A percentile compares a stretch with the other conserved stretches of the same genome.
phyloP scores from a whole-genome alignment of 140 eudicot species.

The Stevia rebaudiana region DNA sequence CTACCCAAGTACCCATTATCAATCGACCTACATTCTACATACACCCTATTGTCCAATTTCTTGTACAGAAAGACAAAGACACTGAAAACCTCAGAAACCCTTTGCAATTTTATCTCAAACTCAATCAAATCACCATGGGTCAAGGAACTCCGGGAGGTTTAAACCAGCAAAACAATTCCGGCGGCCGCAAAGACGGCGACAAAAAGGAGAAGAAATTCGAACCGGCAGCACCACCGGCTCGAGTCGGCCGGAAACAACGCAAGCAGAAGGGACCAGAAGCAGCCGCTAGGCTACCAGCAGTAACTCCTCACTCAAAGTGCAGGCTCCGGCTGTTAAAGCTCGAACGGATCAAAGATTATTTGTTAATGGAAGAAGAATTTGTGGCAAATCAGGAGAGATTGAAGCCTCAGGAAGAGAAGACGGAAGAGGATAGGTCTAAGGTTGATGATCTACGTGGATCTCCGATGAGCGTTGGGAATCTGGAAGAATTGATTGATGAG shows the following conservation, averaged over 20 bases:
- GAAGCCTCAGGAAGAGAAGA: conserved; percentile 93
- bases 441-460: conserved; percentile 87
- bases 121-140: conserved; percentile 44
- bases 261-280: conserved; percentile 86
- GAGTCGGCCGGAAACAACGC: conserved; percentile 90
- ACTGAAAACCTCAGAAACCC: conserved; percentile 18
- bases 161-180: conserved; percentile 44
- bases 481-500: conserved; percentile 96
- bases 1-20: not conserved
- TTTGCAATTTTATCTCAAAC: conserved; percentile 3
- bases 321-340: conserved; percentile 69
- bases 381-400: conserved; percentile 90
- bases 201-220: conserved; percentile 89
- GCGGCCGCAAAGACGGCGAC: conserved; percentile 67
- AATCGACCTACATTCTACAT: not conserved
- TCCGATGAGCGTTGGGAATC: conserved; percentile 94
- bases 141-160: conserved; percentile 89
- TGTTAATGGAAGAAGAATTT: conserved; percentile 90
- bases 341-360: conserved; percentile 75
- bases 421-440: conserved; percentile 80
- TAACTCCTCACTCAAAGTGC: conserved; percentile 80
- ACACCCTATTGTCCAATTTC: conserved; percentile 14
- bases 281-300: conserved; percentile 77
- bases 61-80: conserved; percentile 26
- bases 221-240: conserved; percentile 84